phyloP scores from a whole-genome alignment of 1,284 basidiomycete species.

The Sanghuangporus sanghuang region DNA sequence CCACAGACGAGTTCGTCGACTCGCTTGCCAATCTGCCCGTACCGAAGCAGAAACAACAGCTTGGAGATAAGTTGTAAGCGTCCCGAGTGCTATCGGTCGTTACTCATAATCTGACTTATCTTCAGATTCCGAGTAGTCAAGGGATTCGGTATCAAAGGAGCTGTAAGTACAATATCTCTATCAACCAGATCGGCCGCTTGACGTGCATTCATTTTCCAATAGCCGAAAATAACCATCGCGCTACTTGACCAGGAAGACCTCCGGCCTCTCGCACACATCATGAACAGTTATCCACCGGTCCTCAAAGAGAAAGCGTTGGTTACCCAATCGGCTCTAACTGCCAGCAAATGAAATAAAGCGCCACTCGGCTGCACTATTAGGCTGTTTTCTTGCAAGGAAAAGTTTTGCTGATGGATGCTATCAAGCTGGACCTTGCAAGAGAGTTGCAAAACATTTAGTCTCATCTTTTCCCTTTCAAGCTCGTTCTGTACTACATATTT shows the following conservation, averaged over 20 bases:
- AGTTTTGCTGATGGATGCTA: too few species aligned
- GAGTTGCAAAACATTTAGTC: too few species aligned
- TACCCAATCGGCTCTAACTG: conserved; percentile 30
- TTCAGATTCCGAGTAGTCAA: conserved; percentile 72
- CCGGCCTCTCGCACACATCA: conserved; percentile 74
- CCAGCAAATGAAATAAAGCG: conserved; percentile 19
- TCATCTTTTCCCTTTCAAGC: too few species aligned
- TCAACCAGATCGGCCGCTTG: not conserved
- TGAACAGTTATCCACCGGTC: conserved; percentile 80
- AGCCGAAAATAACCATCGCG: conserved; percentile 80
- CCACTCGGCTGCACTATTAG: not conserved
- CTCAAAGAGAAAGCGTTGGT: conserved; percentile 69
- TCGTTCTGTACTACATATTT: too few species aligned
- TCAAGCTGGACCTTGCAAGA: too few species aligned
- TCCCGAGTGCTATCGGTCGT: conserved; percentile 4
- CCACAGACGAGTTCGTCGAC: conserved; percentile 78
- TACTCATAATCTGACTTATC: not conserved
- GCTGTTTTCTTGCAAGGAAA: not conserved
- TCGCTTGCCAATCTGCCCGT: conserved; percentile 55
- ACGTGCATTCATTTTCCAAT: conserved; percentile 9
- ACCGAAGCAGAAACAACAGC: conserved; percentile 72
- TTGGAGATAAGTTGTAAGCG: conserved; percentile 74
- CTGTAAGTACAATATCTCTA: conserved; percentile 44
- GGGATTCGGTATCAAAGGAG: conserved; percentile 72
- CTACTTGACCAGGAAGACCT: conserved; percentile 83